These are phyloP conservation scores for Basipetospora chlamydospora DNA, from an alignment of 2,329 filamentous ascomycete genomes.

Conservation along the genomic window DNA sequence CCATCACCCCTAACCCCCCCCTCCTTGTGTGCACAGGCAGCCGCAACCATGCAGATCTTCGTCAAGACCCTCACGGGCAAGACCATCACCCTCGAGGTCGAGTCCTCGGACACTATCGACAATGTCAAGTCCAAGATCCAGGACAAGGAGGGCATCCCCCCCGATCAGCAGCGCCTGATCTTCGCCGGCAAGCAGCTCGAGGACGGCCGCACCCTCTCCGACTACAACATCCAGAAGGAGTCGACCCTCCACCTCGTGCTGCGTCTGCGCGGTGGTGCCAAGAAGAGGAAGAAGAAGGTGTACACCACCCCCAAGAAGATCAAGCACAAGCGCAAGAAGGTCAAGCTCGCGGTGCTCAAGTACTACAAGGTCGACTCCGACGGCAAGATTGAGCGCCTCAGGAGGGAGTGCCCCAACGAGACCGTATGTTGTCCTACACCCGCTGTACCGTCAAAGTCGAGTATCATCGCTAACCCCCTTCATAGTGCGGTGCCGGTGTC, in stretches of 20 bases:
- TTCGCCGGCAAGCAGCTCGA: constrained; percentile 99
- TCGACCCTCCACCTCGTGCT: constrained; percentile 96
- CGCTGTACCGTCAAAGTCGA: no score
- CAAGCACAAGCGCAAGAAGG: constrained; percentile 99
- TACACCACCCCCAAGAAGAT: constrained; percentile 99
- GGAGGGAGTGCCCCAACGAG: constrained; percentile 89
- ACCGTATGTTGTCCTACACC: constrained; percentile 45
- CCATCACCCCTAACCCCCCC: not conserved
- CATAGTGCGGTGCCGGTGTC: constrained; percentile 94
- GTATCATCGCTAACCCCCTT: not conserved
- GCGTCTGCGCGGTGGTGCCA: constrained; percentile 93
- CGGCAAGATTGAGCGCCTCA: constrained; percentile 98
- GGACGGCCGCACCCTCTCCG: constrained; percentile 94
- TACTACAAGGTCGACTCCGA: constrained; percentile 99
- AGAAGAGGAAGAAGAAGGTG: constrained; percentile 99
- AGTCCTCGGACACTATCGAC: constrained; percentile 99
- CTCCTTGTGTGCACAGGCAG: constrained; percentile 21
- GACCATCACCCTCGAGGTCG: constrained; percentile 99
- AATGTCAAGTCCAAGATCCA: constrained; percentile 98
- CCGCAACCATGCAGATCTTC: constrained; percentile 62
- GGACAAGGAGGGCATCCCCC: constrained; percentile 99
- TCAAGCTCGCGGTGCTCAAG: constrained; percentile 99
- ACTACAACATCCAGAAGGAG: constrained; percentile 99
- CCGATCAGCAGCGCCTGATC: constrained; percentile 98
- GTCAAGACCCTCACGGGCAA: constrained; percentile 91